Conservation (phyloP, 805 yeast species). For the Saturnispora dispora region DNA sequence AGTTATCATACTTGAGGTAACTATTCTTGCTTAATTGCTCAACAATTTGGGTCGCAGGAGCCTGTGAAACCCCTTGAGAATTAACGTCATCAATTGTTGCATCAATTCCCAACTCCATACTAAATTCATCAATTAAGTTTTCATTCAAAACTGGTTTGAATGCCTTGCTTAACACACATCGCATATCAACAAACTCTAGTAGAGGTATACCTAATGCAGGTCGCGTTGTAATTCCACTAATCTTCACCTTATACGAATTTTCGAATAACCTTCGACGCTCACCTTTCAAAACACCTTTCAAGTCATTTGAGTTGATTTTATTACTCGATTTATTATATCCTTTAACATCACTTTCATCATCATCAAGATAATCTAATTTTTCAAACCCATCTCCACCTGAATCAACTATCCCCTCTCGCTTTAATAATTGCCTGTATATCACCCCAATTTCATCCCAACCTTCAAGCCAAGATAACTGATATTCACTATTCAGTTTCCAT, state of each 20-base stretch:
- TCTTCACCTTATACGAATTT: constrained; percentile 25
- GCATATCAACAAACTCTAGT: constrained; percentile 41
- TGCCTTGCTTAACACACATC: constrained; percentile 38
- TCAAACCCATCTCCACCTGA: constrained; percentile 13
- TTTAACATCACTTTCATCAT: constrained; percentile 2
- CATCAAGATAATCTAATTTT: constrained; percentile 13
- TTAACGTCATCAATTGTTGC: constrained; percentile 10
- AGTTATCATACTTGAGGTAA: constrained; percentile 26
- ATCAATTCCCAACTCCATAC: constrained; percentile 27
- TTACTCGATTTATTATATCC: constrained; percentile 15
- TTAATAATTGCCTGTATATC: constrained; percentile 23
- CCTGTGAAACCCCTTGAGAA: background rate
- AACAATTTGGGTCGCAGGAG: constrained; percentile 12
- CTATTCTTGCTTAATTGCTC: constrained; percentile 22
- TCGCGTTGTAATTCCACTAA: constrained; percentile 27
- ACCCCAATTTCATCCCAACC: constrained; percentile 56
- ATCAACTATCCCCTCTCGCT: constrained; percentile 13
- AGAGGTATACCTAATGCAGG: constrained; percentile 52
- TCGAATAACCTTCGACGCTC: constrained; percentile 26
- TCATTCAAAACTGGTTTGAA: constrained; percentile 33
- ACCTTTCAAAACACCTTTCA: constrained; percentile 18
- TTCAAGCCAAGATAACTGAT: constrained; percentile 61
- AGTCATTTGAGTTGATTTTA: constrained; percentile 11
- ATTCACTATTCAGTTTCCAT: constrained; percentile 39
- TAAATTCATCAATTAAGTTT: constrained; percentile 27